Evolutionary conservation across 768 basidiomycete species (phyloP).

Genomic region (Dioszegia aurantiaca): DNA sequence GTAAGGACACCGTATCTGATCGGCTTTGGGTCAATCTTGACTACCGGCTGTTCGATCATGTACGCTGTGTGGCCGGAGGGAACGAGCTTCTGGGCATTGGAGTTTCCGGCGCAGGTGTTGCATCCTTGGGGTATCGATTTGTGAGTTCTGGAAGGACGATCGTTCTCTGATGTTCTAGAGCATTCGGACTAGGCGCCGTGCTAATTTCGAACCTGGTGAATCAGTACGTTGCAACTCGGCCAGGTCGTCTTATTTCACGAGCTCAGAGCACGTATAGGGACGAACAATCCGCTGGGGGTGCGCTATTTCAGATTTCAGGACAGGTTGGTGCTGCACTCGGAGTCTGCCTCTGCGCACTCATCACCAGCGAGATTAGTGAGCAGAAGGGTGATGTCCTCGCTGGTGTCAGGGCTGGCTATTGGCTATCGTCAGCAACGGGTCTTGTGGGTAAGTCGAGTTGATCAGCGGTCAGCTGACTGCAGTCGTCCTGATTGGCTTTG

Average conservation of each 20-base stretch:
- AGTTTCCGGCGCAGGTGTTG: constrained; percentile 28
- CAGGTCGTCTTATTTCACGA: background rate
- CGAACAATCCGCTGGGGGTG: constrained; percentile 33
- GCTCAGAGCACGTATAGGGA: background rate
- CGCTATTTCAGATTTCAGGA: constrained; percentile 25
- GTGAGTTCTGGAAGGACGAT: constrained; percentile 14
- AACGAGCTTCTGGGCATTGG: constrained; percentile 33
- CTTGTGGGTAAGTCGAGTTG: constrained; percentile 20
- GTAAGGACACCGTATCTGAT: constrained; percentile 23
- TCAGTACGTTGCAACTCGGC: constrained; percentile 1
- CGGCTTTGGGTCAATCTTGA: constrained; percentile 1
- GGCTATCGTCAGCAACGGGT: constrained; percentile 15
- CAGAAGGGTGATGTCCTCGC: constrained; percentile 16
- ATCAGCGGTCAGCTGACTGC: background rate
- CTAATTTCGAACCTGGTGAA: constrained; percentile 33
- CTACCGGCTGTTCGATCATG: constrained; percentile 14
- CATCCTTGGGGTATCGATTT: constrained; percentile 39
- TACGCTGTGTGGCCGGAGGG: constrained; percentile 32
- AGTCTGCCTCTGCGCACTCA: constrained; percentile 19
- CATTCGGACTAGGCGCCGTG: constrained; percentile 17
- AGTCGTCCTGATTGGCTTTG: constrained; percentile 1
- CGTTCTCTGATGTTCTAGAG: constrained; percentile 4
- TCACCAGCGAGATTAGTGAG: constrained; percentile 12
- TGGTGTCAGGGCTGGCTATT: constrained; percentile 17
- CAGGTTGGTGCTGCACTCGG: constrained; percentile 19